These are phyloP conservation scores for Candida fluviatilis DNA, from an alignment of 805 yeast genomes.

Conservation along the genomic window DNA sequence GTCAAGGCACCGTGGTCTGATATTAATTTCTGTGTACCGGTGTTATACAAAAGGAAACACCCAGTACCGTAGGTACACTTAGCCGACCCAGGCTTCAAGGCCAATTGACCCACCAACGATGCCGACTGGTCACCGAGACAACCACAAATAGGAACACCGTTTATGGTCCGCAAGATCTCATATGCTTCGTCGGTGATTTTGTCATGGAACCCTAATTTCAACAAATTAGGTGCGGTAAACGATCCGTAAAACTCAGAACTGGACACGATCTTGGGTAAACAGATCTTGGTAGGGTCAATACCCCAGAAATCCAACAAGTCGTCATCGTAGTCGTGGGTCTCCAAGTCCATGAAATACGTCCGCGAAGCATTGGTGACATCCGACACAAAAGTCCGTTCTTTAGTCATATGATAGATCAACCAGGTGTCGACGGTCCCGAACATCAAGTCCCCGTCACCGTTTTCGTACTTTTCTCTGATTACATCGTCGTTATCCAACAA, in stretches of 20 bases:
- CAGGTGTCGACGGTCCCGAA: slow-evolving; percentile 95
- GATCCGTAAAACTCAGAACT: slow-evolving; percentile 76
- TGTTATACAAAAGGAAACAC: slow-evolving; percentile 83
- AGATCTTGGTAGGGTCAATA: slow-evolving; percentile 61
- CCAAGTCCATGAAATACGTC: slow-evolving; percentile 84
- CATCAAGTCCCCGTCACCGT: slow-evolving; percentile 69
- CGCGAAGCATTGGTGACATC: slow-evolving; percentile 92
- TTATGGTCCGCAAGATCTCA: slow-evolving; percentile 45
- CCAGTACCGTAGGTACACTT: slow-evolving; percentile 98
- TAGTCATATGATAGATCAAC: slow-evolving; percentile 81
- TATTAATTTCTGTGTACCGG: slow-evolving; percentile 69
- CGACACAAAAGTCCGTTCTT: slow-evolving; percentile 65
- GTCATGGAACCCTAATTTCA: slow-evolving; percentile 47
- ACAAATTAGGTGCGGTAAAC: slow-evolving; percentile 57
- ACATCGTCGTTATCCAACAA: slow-evolving; percentile 71
- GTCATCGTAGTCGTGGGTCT: slow-evolving; percentile 69
- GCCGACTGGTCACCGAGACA: slow-evolving; percentile 94
- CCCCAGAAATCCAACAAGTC: slow-evolving; percentile 76
- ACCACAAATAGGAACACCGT: slow-evolving; percentile 75
- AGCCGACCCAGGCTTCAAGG: slow-evolving; percentile 78
- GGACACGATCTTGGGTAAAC: slow-evolving; percentile 73
- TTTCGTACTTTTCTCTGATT: slow-evolving; percentile 64
- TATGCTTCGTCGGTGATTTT: slow-evolving; percentile 49
- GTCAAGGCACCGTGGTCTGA: slow-evolving; percentile 82
- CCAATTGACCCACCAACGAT: slow-evolving; percentile 89